Conservation (phyloP, 2,329 filamentous ascomycete genomes). For the Aspergillus ochraceus region DNA sequence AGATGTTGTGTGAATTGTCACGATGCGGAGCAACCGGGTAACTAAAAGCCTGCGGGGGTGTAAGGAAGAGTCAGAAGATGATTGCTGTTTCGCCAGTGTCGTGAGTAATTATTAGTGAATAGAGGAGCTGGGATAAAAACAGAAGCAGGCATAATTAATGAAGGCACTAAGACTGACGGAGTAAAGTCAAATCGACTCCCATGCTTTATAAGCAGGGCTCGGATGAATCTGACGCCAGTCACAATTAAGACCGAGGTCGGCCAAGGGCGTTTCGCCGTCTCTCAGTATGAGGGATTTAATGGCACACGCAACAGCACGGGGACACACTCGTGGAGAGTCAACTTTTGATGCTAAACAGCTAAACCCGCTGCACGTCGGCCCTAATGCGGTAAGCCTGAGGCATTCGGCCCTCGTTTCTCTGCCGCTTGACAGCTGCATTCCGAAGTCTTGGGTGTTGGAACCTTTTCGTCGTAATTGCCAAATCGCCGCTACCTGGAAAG, state of each 20-base stretch:
- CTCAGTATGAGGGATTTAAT: not conserved
- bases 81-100: not conserved
- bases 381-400: constrained; percentile 10
- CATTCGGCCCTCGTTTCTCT: not conserved
- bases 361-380: not conserved
- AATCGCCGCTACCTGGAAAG: not conserved
- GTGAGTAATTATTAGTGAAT: too few species aligned
- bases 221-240: not conserved
- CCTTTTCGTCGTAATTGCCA: not conserved
- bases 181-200: too few species aligned
- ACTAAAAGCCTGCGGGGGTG: not conserved
- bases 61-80: not conserved
- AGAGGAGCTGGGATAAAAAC: too few species aligned
- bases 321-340: not conserved
- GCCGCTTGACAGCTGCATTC: not conserved
- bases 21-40: constrained; percentile 1
- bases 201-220: too few species aligned
- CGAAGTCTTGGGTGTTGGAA: not conserved
- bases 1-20: constrained; percentile 11
- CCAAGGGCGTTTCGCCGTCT: not conserved
- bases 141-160: not conserved
- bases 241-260: not conserved
- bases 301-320: not conserved
- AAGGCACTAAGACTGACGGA: not conserved
- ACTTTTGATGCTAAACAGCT: not conserved